These are phyloP conservation scores for Periglandula ipomoeae DNA, from an alignment of 2,329 filamentous ascomycete genomes.

Conservation along the genomic window DNA sequence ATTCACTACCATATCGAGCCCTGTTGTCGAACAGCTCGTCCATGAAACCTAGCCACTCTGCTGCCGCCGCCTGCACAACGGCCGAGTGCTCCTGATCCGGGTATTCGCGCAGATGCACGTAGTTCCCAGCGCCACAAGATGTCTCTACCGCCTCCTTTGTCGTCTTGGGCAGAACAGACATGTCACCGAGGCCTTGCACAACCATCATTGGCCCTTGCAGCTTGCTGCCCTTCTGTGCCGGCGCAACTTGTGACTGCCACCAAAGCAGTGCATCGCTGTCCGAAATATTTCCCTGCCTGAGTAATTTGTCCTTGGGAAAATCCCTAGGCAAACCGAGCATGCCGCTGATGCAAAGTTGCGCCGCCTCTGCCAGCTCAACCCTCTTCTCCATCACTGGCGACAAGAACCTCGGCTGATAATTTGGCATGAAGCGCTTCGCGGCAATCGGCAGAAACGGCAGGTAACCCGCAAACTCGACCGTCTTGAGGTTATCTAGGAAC, in stretches of 20 bases:
- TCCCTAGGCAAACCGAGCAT: constrained; percentile 6
- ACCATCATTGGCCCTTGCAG: constrained; percentile 11
- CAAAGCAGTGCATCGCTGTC: background rate
- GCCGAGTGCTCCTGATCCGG: constrained; percentile 5
- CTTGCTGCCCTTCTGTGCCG: constrained; percentile 4
- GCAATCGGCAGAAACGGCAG: constrained; percentile 4
- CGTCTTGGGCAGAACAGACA: constrained; percentile 4
- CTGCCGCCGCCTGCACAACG: constrained; percentile 1
- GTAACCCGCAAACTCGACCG: background rate
- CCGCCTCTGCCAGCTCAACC: constrained; percentile 3
- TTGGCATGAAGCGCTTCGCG: constrained; percentile 2
- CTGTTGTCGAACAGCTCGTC: background rate
- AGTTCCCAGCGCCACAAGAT: constrained; percentile 6
- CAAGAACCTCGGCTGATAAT: background rate
- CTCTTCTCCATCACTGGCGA: constrained; percentile 1
- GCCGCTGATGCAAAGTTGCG: constrained; percentile 7
- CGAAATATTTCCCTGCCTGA: background rate
- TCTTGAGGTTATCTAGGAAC: constrained; percentile 1
- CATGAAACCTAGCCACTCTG: background rate
- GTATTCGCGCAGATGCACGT: constrained; percentile 8
- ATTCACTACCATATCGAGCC: background rate
- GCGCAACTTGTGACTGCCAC: constrained; percentile 6
- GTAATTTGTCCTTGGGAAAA: background rate
- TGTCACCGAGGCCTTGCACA: constrained; percentile 8
- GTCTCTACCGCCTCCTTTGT: constrained; percentile 3